Evolutionary conservation across 495 filamentous ascomycete species (phyloP), one percentile per base, ranked within the genome.

Genomic region (Polyplosphaeria fusca): DNA sequence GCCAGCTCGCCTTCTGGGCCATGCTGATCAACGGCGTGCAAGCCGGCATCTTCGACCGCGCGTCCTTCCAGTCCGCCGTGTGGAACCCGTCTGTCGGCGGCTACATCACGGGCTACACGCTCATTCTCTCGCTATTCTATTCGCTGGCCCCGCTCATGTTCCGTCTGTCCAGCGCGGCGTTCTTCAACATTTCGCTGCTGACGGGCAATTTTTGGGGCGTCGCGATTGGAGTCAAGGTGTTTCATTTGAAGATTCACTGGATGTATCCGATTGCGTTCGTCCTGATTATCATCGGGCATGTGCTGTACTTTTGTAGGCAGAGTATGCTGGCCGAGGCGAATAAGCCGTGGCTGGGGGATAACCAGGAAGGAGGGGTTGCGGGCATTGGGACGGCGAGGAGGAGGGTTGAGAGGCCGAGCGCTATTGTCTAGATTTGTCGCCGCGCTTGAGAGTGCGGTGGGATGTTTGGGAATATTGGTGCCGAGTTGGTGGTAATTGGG

Each of bases 131-230:
- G 13, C 46, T 91, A 47, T 98, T 98, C 76, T 98, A 98, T 75
- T 83, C 83, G 11, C 77, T 91, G 9, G 91, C 85, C 4, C 93
- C 93, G 16, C 75, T 96, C 43, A 75, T 97, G 58, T 83, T 96
- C 73, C 87, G 93, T 23, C 86, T 96, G 69, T 83, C 87, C 3
- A 86, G 80, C 7, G 93, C 93, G 0, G 93, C 92, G 18, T 96
- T 98, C 75, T 96, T 96, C 77, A 94, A 98, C 71, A 90, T 98
- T 69, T 89, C 85, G 25, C 76, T 98, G 67, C 77, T 98, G 47
- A 98, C 94, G 18, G 87, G 84, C 66, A 97, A 95, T 73, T 97
- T 97, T 76, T 97, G 94, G 92, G 89, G 89, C 65, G 87, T 94
- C 24, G 82, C 89, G 57, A 91, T 98, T 63, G 93, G 93, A 39